phyloP scores from a whole-genome alignment of 768 basidiomycete species.

The Lepiota subincarnata region DNA sequence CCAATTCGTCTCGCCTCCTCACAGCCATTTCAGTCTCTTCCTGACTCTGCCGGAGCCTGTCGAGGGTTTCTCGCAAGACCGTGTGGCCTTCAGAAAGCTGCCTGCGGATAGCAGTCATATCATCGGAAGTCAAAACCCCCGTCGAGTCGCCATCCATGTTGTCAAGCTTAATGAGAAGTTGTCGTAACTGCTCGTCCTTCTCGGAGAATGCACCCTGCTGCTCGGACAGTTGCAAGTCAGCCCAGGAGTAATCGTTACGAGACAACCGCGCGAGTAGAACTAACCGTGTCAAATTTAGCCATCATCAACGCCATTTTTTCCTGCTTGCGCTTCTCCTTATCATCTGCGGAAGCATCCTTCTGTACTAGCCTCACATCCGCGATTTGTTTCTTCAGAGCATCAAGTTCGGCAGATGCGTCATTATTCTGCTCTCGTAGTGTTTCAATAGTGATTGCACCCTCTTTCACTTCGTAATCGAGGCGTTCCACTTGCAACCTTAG shows the following conservation, averaged over 20 bases:
- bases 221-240: not conserved
- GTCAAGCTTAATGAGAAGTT: slow-evolving; percentile 80
- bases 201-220: slow-evolving; percentile 93
- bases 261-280: slow-evolving; percentile 22
- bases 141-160: slow-evolving; percentile 58
- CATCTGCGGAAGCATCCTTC: slow-evolving; percentile 84
- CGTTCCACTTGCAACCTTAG: slow-evolving; percentile 88
- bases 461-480: slow-evolving; percentile 94
- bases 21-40: slow-evolving; percentile 88
- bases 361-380: slow-evolving; percentile 75
- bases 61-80: slow-evolving; percentile 82
- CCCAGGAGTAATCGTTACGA: not conserved
- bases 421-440: slow-evolving; percentile 92
- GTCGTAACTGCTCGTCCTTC: slow-evolving; percentile 90
- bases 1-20: slow-evolving; percentile 83
- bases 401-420: slow-evolving; percentile 83
- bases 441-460: slow-evolving; percentile 87
- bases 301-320: slow-evolving; percentile 99
- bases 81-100: slow-evolving; percentile 88
- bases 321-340: slow-evolving; percentile 98
- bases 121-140: slow-evolving; percentile 64
- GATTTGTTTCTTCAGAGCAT: slow-evolving; percentile 81
- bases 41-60: slow-evolving; percentile 82
- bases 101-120: slow-evolving; percentile 76
- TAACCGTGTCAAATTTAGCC: slow-evolving; percentile 95